Conservation (phyloP, 345 rosid genomes). For the Arabidopsis suecica region DNA sequence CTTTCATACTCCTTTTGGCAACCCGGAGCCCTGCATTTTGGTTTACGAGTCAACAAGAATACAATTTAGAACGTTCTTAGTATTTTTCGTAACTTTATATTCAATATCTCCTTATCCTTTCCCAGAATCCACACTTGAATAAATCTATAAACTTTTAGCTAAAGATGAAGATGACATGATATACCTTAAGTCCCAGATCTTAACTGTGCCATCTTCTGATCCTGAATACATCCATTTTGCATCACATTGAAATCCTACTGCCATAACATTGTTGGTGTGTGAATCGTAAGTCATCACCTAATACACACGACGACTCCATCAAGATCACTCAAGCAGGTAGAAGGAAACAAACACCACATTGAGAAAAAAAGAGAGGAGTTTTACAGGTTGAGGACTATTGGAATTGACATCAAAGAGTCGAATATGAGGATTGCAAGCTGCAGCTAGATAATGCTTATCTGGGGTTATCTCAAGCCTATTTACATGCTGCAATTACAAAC, state of each 20-base stretch:
- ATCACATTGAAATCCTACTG: constrained; percentile 97
- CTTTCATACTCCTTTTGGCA: constrained; percentile 99
- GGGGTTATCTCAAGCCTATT: constrained; percentile 96
- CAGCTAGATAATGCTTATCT: constrained; percentile 80
- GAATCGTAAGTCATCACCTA: constrained; percentile 94
- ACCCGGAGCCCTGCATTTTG: constrained; percentile 81
- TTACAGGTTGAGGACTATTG: constrained; percentile 80
- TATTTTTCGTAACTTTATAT: neutral
- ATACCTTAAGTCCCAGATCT: constrained; percentile 96
- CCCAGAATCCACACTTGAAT: neutral
- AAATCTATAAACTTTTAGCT: neutral
- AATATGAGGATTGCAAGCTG: constrained; percentile 94
- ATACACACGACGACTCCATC: neutral
- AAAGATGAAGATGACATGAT: neutral
- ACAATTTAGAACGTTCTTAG: neutral
- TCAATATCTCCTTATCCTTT: neutral
- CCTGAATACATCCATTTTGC: constrained; percentile 99
- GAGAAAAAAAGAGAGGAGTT: neutral
- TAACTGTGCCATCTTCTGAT: constrained; percentile 97
- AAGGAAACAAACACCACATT: neutral
- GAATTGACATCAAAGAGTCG: constrained; percentile 86
- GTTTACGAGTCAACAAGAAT: constrained; percentile 5
- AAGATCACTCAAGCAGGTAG: constrained; percentile 22
- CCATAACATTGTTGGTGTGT: constrained; percentile 95
- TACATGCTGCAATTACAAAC: constrained; percentile 64